These are phyloP conservation scores for Echium plantagineum DNA, from an alignment of 257 asterid species.

Conservation along the genomic window DNA sequence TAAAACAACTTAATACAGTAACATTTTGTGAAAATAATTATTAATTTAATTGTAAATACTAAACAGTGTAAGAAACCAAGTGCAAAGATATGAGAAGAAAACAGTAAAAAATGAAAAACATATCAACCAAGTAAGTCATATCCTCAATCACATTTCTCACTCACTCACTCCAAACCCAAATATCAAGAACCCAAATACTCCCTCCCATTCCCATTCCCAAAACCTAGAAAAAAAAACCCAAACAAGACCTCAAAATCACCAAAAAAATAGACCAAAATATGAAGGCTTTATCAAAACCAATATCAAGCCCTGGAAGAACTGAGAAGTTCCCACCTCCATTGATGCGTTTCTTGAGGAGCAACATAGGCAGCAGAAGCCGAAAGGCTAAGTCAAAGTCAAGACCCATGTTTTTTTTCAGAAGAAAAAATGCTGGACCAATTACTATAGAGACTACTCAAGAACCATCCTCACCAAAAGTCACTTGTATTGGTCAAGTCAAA, in stretches of 20 bases:
- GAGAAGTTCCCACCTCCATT: slow-evolving; percentile 87
- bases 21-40: too few relatives aligned
- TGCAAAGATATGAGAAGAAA: neutral
- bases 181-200: too few relatives aligned
- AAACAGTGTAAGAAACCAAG: too few relatives aligned
- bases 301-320: slow-evolving; percentile 59
- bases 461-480: slow-evolving; percentile 81
- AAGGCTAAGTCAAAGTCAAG: slow-evolving; percentile 49
- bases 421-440: slow-evolving; percentile 15
- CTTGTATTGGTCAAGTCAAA: slow-evolving; percentile 85
- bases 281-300: slow-evolving; percentile 45
- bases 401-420: slow-evolving; percentile 54
- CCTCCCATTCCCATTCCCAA: neutral
- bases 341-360: slow-evolving; percentile 57
- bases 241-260: neutral
- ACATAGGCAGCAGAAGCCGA: slow-evolving; percentile 62
- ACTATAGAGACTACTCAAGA: slow-evolving; percentile 36
- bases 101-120: neutral
- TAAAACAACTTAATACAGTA: too few relatives aligned
- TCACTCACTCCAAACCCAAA: neutral
- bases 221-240: neutral
- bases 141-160: neutral
- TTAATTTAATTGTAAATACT: too few relatives aligned
- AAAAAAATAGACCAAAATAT: slow-evolving; percentile 14
- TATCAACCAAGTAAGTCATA: neutral